Base-by-base conservation (phyloP, 768 basidiomycete genomes). In the Boletus eberwhitei region DNA sequence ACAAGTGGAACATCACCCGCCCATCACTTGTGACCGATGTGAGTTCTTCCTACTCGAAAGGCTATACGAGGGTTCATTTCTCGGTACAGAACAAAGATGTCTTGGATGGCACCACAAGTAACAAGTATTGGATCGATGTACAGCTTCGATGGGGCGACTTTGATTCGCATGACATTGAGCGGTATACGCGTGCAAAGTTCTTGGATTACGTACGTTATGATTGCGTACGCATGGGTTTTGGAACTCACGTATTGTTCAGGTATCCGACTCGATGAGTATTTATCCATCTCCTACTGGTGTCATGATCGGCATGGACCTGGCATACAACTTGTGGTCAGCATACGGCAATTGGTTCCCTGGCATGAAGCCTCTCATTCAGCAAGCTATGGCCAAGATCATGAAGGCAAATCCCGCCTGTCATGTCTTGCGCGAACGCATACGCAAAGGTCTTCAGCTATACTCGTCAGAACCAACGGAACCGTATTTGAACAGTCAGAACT, bases 271-370 rank as follows among this genome's bases (percentile, higher is more conserved):
- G 3, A 97, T 97, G 91, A 95, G 94, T 67, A 98, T 99, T 65
- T 99, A 99, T 73, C 97, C 97, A 5, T 98, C 96, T 34, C 97
- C 97, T 5, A 98, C 96, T 44, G 97, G 97, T 77, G 87, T 98
- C 54, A 92, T 99, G 85, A 95, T 99, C 63, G 95, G 93, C 71
- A 92, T 99, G 88, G 97, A 98, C 70, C 73, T 98, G 51, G 96
- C 97, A 0, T 98, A 98, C 75, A 99, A 98, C 73, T 67, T 99
- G 55, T 97, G 97, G 91, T 96, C 96, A 31, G 96, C 92, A 1
- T 99, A 96, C 64, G 97, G 97, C 57, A 96, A 96, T 70, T 98
- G 92, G 93, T 97, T 98, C 88, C 97, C 97, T 14, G 96, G 97
- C 43, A 84, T 98, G 81, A 98, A 98, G 74, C 95, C 95, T 5